A percentile compares a stretch with the other conserved stretches of the same genome.
phyloP scores from a whole-genome alignment of 2,329 filamentous ascomycete species.

The Trichophyton benhamiae region DNA sequence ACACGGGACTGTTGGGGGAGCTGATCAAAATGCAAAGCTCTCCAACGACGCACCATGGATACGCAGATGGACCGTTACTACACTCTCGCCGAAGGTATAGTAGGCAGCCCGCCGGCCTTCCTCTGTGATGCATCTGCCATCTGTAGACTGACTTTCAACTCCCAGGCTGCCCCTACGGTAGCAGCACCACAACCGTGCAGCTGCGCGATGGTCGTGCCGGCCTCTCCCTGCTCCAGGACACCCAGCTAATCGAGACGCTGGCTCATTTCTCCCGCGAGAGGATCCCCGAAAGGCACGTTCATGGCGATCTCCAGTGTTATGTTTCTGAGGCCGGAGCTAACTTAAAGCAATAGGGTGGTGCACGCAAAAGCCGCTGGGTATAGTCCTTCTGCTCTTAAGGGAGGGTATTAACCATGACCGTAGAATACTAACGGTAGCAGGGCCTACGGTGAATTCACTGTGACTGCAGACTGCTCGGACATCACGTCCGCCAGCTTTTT shows the following conservation, averaged over 20 bases:
- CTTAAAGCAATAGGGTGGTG: constrained; percentile 34
- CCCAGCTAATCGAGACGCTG: constrained; percentile 50
- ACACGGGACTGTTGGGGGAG: too few relatives aligned
- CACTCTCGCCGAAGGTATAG: constrained; percentile 21
- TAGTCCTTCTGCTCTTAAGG: not conserved
- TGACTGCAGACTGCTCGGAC: constrained; percentile 54
- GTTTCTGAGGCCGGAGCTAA: not conserved
- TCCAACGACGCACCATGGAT: not conserved
- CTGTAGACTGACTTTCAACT: not conserved
- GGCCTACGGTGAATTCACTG: constrained; percentile 58
- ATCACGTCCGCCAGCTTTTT: constrained; percentile 58
- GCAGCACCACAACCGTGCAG: constrained; percentile 16
- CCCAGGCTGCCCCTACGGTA: constrained; percentile 19
- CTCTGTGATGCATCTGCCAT: not conserved
- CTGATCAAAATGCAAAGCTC: not conserved
- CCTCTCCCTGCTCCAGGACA: constrained; percentile 42
- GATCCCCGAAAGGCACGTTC: constrained; percentile 42
- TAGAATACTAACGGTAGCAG: constrained; percentile 19
- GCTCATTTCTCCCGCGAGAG: constrained; percentile 51
- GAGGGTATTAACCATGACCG: too few relatives aligned
- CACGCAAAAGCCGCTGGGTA: constrained; percentile 46
- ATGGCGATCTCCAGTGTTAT: not conserved
- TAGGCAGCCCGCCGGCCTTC: not conserved
- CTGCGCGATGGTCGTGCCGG: constrained; percentile 23
- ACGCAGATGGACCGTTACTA: constrained; percentile 9